Conservation (phyloP, 768 basidiomycete genomes). For the Sistotremastrum suecicum region DNA sequence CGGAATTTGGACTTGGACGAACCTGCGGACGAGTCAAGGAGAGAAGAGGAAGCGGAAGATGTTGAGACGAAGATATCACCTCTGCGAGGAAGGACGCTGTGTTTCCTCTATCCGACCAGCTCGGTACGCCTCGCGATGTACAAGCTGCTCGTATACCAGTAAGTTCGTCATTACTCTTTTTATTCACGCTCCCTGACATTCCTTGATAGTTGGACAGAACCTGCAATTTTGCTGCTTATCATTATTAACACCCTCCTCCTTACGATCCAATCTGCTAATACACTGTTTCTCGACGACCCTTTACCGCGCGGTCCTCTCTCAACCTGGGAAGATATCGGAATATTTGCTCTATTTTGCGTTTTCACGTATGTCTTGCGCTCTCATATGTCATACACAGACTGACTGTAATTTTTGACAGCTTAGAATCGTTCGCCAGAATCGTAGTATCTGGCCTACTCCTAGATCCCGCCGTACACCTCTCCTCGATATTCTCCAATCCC, state of each 20-base stretch:
- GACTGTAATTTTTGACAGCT: conserved; percentile 22
- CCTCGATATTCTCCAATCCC: conserved; percentile 30
- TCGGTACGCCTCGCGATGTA: conserved; percentile 48
- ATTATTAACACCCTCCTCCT: conserved; percentile 71
- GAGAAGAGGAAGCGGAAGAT: conserved; percentile 21
- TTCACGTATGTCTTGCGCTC: conserved; percentile 56
- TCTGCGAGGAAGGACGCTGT: conserved; percentile 67
- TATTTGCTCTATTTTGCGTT: conserved; percentile 72
- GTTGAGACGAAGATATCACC: conserved; percentile 27
- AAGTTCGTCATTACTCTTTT: conserved; percentile 18
- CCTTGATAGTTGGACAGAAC: conserved; percentile 69
- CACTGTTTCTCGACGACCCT: conserved; percentile 28
- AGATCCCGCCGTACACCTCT: conserved; percentile 59
- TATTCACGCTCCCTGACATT: neutral
- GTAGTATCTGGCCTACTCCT: conserved; percentile 80
- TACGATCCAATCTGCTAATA: conserved; percentile 60
- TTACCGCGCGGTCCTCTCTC: conserved; percentile 55
- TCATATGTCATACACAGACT: neutral
- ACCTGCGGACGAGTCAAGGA: conserved; percentile 13
- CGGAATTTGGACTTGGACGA: conserved; percentile 26
- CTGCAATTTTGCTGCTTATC: conserved; percentile 68
- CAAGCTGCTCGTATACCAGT: conserved; percentile 59
- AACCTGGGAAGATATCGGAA: conserved; percentile 77
- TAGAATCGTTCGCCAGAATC: conserved; percentile 82
- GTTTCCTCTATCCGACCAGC: conserved; percentile 60